A percentile compares a stretch with the other conserved stretches of the same genome.
Conservation (phyloP, 352 stramenopile genomes). For the Globisporangium carolinianum region DNA sequence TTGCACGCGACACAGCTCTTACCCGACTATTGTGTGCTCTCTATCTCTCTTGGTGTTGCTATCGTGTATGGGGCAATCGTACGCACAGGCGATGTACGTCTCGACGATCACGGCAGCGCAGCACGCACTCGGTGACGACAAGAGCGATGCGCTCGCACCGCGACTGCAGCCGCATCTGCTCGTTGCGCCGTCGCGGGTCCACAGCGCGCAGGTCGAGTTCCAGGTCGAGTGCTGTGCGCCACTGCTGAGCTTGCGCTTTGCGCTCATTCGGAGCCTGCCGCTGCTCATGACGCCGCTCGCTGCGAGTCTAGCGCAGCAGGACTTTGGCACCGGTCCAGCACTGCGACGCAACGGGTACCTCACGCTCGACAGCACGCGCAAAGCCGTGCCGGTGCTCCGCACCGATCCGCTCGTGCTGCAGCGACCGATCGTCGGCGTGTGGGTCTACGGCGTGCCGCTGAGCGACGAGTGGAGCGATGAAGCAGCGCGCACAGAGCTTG, state of each 20-base stretch:
- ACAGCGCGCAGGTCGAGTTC: constrained; percentile 36
- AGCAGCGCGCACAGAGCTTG: constrained; percentile 22
- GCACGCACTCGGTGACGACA: constrained; percentile 27
- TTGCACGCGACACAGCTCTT: background rate
- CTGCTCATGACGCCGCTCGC: constrained; percentile 71
- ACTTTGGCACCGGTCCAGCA: constrained; percentile 30
- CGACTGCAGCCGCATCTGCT: constrained; percentile 33
- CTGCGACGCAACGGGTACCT: constrained; percentile 49
- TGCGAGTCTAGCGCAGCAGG: constrained; percentile 40
- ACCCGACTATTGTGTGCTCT: background rate
- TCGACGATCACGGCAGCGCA: constrained; percentile 23
- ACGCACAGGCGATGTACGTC: constrained; percentile 20
- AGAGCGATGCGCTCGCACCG: constrained; percentile 20
- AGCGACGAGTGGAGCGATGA: constrained; percentile 42
- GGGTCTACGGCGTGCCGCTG: constrained; percentile 61
- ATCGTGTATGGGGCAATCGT: background rate
- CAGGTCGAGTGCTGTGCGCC: constrained; percentile 33
- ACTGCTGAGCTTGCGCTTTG: constrained; percentile 40
- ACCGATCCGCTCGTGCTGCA: constrained; percentile 62
- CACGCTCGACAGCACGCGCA: constrained; percentile 66
- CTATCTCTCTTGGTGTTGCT: background rate
- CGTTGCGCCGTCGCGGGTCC: constrained; percentile 23
- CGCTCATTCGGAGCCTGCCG: constrained; percentile 61
- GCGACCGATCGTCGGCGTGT: constrained; percentile 62
- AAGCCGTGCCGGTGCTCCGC: constrained; percentile 68